These are phyloP conservation scores for Dalbergia oliveri DNA, from an alignment of 306 rosid species.

Conservation along the genomic window DNA sequence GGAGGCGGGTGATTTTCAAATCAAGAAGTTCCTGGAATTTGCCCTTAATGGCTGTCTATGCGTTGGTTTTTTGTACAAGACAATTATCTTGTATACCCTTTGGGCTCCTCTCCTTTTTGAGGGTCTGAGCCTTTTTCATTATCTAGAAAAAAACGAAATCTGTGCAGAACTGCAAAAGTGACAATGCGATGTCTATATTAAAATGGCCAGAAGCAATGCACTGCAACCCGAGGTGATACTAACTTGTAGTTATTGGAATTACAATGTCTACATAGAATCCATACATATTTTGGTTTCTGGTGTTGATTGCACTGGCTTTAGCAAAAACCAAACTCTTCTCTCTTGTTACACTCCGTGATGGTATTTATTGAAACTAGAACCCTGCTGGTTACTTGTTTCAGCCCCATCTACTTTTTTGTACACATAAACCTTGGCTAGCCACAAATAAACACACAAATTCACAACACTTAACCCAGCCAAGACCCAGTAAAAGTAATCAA, in stretches of 20 bases:
- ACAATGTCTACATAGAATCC: background rate
- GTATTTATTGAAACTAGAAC: constrained; percentile 27
- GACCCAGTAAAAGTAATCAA: constrained; percentile 71
- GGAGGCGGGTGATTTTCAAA: too few relatives aligned
- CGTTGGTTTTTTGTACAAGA: too few relatives aligned
- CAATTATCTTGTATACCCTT: too few relatives aligned
- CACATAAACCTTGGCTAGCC: constrained; percentile 60
- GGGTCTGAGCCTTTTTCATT: too few relatives aligned
- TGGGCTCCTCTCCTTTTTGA: too few relatives aligned
- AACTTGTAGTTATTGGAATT: constrained; percentile 27
- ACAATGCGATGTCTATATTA: too few relatives aligned
- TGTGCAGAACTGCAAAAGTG: too few relatives aligned
- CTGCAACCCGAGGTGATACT: background rate
- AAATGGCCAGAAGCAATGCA: background rate
- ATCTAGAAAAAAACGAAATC: too few relatives aligned
- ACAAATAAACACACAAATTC: constrained; percentile 56
- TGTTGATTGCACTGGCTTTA: background rate
- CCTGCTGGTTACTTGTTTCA: constrained; percentile 33
- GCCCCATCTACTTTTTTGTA: constrained; percentile 58
- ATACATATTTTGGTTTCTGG: background rate
- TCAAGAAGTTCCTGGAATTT: too few relatives aligned
- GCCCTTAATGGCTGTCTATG: too few relatives aligned
- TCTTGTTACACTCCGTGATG: background rate
- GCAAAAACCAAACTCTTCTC: constrained; percentile 5
- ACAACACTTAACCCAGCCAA: constrained; percentile 65